These are phyloP conservation scores for Rhodotorula graminis DNA, from an alignment of 768 basidiomycete genomes.

Conservation along the genomic window DNA sequence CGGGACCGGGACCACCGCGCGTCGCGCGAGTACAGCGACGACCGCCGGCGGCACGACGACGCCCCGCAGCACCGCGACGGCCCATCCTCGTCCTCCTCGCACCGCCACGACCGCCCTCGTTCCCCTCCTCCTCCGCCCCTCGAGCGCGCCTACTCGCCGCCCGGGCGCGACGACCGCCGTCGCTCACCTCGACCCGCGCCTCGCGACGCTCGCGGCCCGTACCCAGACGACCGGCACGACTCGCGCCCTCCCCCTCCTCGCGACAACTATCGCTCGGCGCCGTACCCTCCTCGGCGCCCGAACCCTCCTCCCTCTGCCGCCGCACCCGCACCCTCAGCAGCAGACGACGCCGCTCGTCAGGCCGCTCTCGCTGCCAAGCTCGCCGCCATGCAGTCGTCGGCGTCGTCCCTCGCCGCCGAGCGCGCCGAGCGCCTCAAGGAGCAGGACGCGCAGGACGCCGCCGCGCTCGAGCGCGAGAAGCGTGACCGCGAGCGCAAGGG, in stretches of 20 bases:
- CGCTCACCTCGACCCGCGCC: background rate
- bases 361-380: slow-evolving; percentile 75
- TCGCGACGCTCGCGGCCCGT: slow-evolving; percentile 13
- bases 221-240: slow-evolving; percentile 46
- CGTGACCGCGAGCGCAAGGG: slow-evolving; percentile 61
- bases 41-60: slow-evolving; percentile 45
- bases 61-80: slow-evolving; percentile 27
- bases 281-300: background rate
- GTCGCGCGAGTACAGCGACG: slow-evolving; percentile 50
- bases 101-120: background rate
- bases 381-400: slow-evolving; percentile 79
- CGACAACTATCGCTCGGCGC: background rate
- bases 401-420: slow-evolving; percentile 61
- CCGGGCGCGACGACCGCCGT: background rate
- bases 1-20: slow-evolving; percentile 37
- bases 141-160: background rate
- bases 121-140: background rate
- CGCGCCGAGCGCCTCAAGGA: slow-evolving; percentile 67
- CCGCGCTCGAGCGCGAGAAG: slow-evolving; percentile 57
- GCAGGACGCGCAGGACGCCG: slow-evolving; percentile 70
- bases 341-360: slow-evolving; percentile 38
- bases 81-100: background rate
- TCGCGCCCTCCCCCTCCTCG: background rate
- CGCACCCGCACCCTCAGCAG: background rate
- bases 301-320: slow-evolving; percentile 22